Conservation (phyloP, 2,329 filamentous ascomycete genomes). For the Rhinocladiella similis region DNA sequence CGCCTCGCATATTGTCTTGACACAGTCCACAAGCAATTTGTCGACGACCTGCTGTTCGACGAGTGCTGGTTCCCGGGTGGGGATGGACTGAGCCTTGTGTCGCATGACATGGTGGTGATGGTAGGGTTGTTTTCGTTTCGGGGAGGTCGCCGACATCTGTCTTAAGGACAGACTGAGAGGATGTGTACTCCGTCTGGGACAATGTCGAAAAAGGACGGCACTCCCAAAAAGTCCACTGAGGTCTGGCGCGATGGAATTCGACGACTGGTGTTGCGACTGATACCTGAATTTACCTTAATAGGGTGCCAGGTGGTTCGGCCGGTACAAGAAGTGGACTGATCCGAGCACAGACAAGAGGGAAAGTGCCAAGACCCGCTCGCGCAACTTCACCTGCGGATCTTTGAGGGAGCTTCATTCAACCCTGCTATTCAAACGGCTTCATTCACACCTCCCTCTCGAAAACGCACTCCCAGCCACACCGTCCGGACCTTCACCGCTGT, state of each 20-base stretch:
- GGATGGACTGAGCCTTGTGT: constrained; percentile 32
- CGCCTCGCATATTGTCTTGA: constrained; percentile 41
- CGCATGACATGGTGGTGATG: constrained; percentile 45
- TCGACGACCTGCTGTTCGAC: constrained; percentile 56
- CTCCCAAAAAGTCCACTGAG: too few species aligned
- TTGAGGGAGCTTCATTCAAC: constrained; percentile 16
- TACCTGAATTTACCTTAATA: background rate
- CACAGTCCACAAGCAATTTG: constrained; percentile 55
- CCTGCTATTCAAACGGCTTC: background rate
- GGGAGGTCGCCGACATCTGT: constrained; percentile 14
- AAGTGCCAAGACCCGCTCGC: background rate
- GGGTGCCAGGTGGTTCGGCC: background rate
- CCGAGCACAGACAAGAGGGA: background rate
- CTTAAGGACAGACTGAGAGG: background rate
- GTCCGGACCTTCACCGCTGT: background rate
- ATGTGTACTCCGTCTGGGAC: background rate
- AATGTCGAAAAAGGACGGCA: too few species aligned
- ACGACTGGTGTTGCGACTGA: too few species aligned
- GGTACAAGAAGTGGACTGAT: constrained; percentile 8
- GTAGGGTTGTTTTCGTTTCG: constrained; percentile 36
- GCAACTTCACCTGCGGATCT: constrained; percentile 11
- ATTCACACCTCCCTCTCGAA: too few species aligned
- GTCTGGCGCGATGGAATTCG: too few species aligned
- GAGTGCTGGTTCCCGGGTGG: constrained; percentile 41
- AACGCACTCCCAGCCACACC: background rate